phyloP scores from a whole-genome alignment of 495 filamentous ascomycete genomes.

The Lichenothelia convexa region DNA sequence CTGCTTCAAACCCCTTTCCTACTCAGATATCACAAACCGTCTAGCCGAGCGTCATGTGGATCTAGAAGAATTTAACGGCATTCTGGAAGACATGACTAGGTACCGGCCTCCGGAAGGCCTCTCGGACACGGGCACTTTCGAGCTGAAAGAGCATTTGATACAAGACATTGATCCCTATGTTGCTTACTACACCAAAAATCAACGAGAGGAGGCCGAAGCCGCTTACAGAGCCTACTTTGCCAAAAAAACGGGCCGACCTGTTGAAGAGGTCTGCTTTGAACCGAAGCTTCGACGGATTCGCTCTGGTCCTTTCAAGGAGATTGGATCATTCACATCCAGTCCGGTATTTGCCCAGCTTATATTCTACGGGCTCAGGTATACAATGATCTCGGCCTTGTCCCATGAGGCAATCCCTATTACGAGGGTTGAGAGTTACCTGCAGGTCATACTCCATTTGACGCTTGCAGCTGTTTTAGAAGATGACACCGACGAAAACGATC shows the following conservation, averaged over 20 bases:
- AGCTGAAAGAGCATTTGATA: slow-evolving; percentile 68
- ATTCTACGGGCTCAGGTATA: slow-evolving; percentile 59
- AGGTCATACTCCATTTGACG: slow-evolving; percentile 73
- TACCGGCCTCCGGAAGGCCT: slow-evolving; percentile 83
- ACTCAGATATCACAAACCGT: slow-evolving; percentile 67
- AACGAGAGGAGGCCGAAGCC: slow-evolving; percentile 85
- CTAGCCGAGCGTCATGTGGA: slow-evolving; percentile 77
- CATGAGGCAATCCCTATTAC: slow-evolving; percentile 44
- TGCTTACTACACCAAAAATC: slow-evolving; percentile 88
- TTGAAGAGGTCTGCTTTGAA: slow-evolving; percentile 81
- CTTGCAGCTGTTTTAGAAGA: slow-evolving; percentile 76
- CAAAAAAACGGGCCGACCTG: slow-evolving; percentile 66
- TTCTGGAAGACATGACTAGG: slow-evolving; percentile 73
- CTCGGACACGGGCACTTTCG: slow-evolving; percentile 82
- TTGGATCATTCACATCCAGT: slow-evolving; percentile 61
- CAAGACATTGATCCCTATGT: slow-evolving; percentile 86
- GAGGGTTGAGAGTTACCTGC: slow-evolving; percentile 75
- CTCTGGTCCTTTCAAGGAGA: slow-evolving; percentile 54
- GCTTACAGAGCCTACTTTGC: slow-evolving; percentile 72
- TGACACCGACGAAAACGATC: slow-evolving; percentile 36
- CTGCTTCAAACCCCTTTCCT: slow-evolving; percentile 89
- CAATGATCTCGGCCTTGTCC: slow-evolving; percentile 12
- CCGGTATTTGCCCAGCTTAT: slow-evolving; percentile 80
- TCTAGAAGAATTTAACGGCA: slow-evolving; percentile 53
- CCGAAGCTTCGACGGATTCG: slow-evolving; percentile 64